A percentile compares a stretch with the other conserved stretches of the same genome.
Conservation (phyloP, 148 eudicot species). For the Rheum nobile region DNA sequence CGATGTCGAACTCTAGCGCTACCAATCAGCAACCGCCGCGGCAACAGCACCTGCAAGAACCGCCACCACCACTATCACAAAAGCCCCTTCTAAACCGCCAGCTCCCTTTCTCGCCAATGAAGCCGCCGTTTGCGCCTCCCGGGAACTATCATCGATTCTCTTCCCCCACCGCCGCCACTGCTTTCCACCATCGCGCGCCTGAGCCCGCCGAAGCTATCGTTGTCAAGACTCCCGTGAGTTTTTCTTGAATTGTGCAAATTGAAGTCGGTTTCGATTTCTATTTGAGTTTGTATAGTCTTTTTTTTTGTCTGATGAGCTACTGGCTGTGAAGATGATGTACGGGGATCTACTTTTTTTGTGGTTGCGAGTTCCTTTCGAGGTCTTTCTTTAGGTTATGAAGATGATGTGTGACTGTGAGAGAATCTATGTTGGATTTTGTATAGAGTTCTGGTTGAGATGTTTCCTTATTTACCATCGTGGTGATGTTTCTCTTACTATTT, state of each 20-base stretch:
- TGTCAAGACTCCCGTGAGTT: constrained; percentile 55
- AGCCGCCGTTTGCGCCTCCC: constrained; percentile 36
- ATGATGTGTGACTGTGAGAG: neutral
- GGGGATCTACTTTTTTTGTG: neutral
- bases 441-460: neutral
- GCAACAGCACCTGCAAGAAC: constrained; percentile 14
- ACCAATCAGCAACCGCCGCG: constrained; percentile 8
- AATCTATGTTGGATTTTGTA: neutral
- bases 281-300: neutral
- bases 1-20: constrained; percentile 27
- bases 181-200: constrained; percentile 12
- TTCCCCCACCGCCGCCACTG: neutral
- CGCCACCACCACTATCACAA: neutral
- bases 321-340: neutral
- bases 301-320: neutral
- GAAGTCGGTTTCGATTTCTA: neutral
- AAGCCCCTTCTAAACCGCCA: constrained; percentile 27
- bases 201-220: constrained; percentile 37
- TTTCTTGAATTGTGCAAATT: neutral
- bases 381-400: neutral
- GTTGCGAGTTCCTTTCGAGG: neutral
- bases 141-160: constrained; percentile 59
- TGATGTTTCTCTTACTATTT: neutral
- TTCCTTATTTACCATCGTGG: neutral
- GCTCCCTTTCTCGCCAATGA: constrained; percentile 41